These are phyloP conservation scores for Coemansia sp. DNA, from an alignment of 192 early-diverging fungal genomes.

Conservation along the genomic window DNA sequence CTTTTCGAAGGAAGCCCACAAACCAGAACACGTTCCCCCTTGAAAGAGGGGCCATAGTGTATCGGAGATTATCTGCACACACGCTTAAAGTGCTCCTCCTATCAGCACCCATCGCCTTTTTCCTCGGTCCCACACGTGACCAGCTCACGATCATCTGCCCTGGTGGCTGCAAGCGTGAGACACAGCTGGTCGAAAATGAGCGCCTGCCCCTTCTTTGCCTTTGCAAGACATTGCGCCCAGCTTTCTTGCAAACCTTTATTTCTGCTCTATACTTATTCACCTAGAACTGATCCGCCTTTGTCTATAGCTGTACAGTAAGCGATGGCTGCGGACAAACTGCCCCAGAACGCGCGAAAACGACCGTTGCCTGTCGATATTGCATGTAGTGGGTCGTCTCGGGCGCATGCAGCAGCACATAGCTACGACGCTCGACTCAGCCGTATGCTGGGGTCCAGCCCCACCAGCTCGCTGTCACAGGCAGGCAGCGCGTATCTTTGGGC, in stretches of 20 bases:
- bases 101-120: not conserved
- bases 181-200: not conserved
- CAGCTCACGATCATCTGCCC: not conserved
- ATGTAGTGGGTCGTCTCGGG: not conserved
- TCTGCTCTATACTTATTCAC: no score
- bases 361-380: constrained; percentile 18
- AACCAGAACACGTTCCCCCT: no score
- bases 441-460: constrained; percentile 8
- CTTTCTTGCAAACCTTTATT: no score
- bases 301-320: not conserved
- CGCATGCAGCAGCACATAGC: constrained; percentile 10
- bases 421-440: constrained; percentile 16
- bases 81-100: not conserved
- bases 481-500: constrained; percentile 1
- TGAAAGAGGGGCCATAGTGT: no score
- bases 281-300: not conserved
- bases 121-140: not conserved
- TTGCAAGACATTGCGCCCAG: no score
- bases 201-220: not conserved
- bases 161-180: not conserved
- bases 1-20: no score
- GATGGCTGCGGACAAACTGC: constrained; percentile 18
- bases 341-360: constrained; percentile 23
- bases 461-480: not conserved
- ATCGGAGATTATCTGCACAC: not conserved